Evolutionary conservation across 148 eudicot species (phyloP), one percentile per base, ranked within the genome.

Genomic region (Amaranthus cruentus): DNA sequence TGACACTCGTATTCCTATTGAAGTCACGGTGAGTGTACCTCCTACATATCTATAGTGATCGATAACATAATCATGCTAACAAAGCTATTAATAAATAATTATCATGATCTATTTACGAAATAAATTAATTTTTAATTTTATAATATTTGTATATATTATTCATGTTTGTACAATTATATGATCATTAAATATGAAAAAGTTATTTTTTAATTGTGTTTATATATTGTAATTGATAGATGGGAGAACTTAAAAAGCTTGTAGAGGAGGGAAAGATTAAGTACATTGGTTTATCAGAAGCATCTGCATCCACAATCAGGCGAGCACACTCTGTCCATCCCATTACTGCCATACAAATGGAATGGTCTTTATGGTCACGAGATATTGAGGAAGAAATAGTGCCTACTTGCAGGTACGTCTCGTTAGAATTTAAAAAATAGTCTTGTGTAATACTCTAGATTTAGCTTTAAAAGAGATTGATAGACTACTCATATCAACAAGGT

Each of bases 1-100:
- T 52, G 86, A 84, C 38, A 78, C 82, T 48, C 69, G 51, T 4
- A 44, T 78, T 38, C 84, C 86, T 44, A 84, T 84, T n/a, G 84
- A 84, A 84, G 76, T 78, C 67, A 84, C 86, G 79, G 84, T 83
- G 47, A 44, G 64, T 55, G 38, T 28, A 28, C 9, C 9, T 5
- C 21, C 13, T 15, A n/a, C 14, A 2, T 21, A 7, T 7, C 13
- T 46, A 28, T 28, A 28, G 38, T 28, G 38, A 28, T 28, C 38
- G 38, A 28, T 28, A 28, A 28, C 38, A 28, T 28, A 28, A 28
- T 28, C 38, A 28, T 28, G 38, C 38, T 28, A 28, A 28, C 38
- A 28, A 28, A 28, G 38, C 38, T 28, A 28, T 28, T 28, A 28
- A 28, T 28, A 28, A 28, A 69, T 67, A 57, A 47, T 69, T 4